Percentiles rank a stretch among this genome's conserved stretches.
phyloP scores from a whole-genome alignment of 208 protist genomes.

The Trypanosoma melophagium region DNA sequence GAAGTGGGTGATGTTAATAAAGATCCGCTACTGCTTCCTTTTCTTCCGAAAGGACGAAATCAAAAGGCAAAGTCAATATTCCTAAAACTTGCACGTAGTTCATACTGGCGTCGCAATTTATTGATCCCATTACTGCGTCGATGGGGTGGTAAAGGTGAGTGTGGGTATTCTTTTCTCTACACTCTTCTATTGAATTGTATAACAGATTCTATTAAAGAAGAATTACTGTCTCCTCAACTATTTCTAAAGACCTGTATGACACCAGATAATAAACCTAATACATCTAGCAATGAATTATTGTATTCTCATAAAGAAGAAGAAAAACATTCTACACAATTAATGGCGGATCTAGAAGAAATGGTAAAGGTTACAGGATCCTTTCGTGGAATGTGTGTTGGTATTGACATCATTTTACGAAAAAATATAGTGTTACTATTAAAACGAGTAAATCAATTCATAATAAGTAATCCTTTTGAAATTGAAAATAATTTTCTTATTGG shows the following conservation, averaged over 20 bases:
- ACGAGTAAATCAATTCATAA: conserved; percentile 10
- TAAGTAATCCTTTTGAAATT: background rate
- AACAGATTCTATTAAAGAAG: conserved; percentile 12
- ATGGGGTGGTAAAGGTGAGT: conserved; percentile 13
- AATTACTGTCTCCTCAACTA: conserved; percentile 1
- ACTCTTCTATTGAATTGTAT: conserved; percentile 15
- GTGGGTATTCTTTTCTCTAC: conserved; percentile 6
- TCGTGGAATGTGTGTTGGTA: conserved; percentile 28
- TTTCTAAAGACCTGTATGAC: background rate
- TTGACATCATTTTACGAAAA: conserved; percentile 26
- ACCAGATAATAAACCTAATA: background rate
- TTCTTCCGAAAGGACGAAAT: background rate
- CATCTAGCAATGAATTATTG: background rate
- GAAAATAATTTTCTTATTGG: background rate
- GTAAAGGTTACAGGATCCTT: conserved; percentile 36
- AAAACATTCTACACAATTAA: background rate
- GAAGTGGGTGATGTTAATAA: background rate
- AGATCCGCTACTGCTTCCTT: background rate
- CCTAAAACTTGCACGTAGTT: conserved; percentile 8
- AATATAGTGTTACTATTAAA: conserved; percentile 11
- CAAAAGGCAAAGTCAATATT: conserved; percentile 9
- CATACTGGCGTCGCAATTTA: conserved; percentile 17
- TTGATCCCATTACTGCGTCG: conserved; percentile 28
- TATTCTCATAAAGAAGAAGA: background rate
- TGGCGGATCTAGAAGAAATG: conserved; percentile 26